Evolutionary conservation across 2,329 filamentous ascomycete genomes (phyloP).

Genomic region (Ophiocordyceps camponoti-saundersi): DNA sequence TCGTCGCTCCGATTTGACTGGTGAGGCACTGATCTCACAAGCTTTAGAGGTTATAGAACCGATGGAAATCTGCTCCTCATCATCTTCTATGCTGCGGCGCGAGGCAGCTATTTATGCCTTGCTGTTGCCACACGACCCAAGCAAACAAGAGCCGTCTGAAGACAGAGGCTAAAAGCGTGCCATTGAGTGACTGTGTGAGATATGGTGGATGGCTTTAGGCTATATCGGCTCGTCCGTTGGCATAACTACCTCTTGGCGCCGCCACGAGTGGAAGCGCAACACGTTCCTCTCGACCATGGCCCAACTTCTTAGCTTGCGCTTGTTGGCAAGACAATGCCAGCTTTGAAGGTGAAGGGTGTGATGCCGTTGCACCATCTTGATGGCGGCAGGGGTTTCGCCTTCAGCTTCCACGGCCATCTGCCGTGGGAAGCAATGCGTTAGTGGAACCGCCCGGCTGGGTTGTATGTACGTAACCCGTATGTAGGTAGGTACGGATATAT

Average conservation of each 20-base stretch:
- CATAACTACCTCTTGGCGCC: neutral
- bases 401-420: no score
- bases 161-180: neutral
- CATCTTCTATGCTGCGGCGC: neutral
- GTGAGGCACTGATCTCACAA: neutral
- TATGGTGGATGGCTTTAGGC: neutral
- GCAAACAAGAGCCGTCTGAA: neutral
- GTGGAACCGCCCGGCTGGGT: no score
- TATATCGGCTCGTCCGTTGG: neutral
- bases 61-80: neutral
- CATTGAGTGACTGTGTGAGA: neutral
- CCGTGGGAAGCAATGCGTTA: no score
- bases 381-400: no score
- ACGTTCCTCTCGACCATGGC: no score
- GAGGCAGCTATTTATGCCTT: neutral
- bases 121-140: neutral
- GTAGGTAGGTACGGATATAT: no score
- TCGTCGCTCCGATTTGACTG: neutral
- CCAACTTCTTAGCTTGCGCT: no score
- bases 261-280: neutral
- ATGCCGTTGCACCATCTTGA: no score
- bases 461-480: no score
- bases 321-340: no score
- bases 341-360: no score
- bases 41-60: neutral